Conservation (phyloP, 305 asterid species). For the Vinca major region DNA sequence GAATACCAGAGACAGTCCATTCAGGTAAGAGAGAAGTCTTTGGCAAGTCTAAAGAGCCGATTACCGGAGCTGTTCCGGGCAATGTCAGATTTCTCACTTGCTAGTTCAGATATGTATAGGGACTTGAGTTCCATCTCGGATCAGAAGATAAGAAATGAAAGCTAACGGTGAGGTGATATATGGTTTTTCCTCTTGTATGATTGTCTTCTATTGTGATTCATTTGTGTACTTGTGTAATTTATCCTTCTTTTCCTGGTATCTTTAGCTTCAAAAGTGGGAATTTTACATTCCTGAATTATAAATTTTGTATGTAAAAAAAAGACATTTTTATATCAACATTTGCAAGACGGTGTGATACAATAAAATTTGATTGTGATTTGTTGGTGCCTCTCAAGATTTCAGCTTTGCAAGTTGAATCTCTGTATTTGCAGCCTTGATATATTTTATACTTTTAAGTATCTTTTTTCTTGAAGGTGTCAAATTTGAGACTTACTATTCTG, state of each 20-base stretch:
- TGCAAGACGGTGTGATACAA: background rate
- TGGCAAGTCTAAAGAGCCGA: constrained; percentile 59
- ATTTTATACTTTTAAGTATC: too few species aligned
- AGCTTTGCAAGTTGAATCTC: background rate
- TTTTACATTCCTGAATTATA: background rate
- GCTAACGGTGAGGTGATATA: constrained; percentile 13
- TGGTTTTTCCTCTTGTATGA: constrained; percentile 1
- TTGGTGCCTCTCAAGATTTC: background rate
- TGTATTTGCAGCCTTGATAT: background rate
- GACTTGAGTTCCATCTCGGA: constrained; percentile 45
- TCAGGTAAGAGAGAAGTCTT: constrained; percentile 80
- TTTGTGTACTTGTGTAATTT: background rate
- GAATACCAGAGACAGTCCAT: constrained; percentile 61
- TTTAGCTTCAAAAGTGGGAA: background rate
- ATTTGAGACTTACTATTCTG: too few species aligned
- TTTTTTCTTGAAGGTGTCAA: too few species aligned
- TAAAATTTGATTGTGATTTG: background rate
- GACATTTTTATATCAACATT: constrained; percentile 1
- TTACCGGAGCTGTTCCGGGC: constrained; percentile 76
- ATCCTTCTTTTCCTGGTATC: background rate
- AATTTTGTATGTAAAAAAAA: constrained; percentile 1
- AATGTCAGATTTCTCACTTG: constrained; percentile 62
- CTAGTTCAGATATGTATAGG: constrained; percentile 77
- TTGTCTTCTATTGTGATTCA: constrained; percentile 3
- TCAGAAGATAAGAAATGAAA: constrained; percentile 25